These are phyloP conservation scores for Lasiodiplodia sp. DNA, from an alignment of 2,329 filamentous ascomycete species.

Conservation along the genomic window DNA sequence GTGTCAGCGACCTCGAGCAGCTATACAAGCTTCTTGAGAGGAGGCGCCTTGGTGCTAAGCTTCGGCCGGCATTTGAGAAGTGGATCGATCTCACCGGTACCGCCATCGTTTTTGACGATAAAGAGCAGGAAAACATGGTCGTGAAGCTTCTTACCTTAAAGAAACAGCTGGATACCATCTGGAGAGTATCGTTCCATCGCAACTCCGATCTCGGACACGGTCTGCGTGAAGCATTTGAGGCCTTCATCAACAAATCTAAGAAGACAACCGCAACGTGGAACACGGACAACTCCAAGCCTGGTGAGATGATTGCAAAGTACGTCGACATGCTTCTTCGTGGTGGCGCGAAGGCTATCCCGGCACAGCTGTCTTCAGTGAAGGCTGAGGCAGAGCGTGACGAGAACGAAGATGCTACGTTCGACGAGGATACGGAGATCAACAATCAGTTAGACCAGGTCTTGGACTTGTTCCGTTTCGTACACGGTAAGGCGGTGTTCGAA, in stretches of 20 bases:
- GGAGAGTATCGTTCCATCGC: conserved; percentile 76
- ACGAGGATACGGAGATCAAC: conserved; percentile 92
- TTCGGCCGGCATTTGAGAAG: conserved; percentile 76
- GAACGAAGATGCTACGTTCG: conserved; percentile 70
- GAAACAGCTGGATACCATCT: conserved; percentile 76
- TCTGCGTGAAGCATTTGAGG: conserved; percentile 83
- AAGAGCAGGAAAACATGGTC: conserved; percentile 85
- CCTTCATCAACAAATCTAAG: conserved; percentile 89
- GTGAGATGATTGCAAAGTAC: conserved; percentile 98
- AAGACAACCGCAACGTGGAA: conserved; percentile 75
- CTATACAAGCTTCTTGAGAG: conserved; percentile 81
- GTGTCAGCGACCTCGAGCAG: conserved; percentile 73
- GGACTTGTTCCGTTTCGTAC: conserved; percentile 94
- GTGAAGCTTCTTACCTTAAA: conserved; percentile 82
- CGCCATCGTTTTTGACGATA: conserved; percentile 79
- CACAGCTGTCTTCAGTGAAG: conserved; percentile 67
- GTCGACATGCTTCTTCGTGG: conserved; percentile 88
- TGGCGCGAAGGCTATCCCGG: conserved; percentile 82
- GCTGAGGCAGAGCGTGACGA: conserved; percentile 67
- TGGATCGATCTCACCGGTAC: conserved; percentile 82
- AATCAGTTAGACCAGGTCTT: conserved; percentile 90
- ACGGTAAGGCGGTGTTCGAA: conserved; percentile 97
- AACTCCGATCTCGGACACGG: conserved; percentile 79
- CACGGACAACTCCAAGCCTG: conserved; percentile 89
- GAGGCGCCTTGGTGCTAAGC: conserved; percentile 70